Percentiles rank a stretch among this genome's conserved stretches.
These are phyloP conservation scores for Shiraia sp. DNA, from an alignment of 2,329 filamentous ascomycete species.

Conservation along the genomic window DNA sequence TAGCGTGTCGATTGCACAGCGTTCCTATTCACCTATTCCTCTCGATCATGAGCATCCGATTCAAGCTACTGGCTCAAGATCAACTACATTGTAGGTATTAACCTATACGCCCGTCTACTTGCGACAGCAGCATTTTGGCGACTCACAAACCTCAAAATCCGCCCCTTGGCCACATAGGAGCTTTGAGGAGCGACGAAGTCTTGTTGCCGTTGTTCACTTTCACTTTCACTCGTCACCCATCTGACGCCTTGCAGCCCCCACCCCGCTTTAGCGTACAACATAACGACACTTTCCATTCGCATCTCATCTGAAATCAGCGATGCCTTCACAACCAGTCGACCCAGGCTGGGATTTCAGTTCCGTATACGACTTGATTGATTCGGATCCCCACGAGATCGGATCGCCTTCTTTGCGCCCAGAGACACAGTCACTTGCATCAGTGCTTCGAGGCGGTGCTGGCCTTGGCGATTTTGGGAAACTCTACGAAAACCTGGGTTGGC, in stretches of 20 bases:
- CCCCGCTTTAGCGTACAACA: slow-evolving; percentile 15
- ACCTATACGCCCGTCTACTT: neutral
- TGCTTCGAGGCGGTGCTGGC: slow-evolving; percentile 19
- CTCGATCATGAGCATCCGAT: slow-evolving; percentile 37
- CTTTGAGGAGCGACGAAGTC: neutral
- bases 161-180: neutral
- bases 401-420: slow-evolving; percentile 21
- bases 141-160: neutral
- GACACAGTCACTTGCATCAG: slow-evolving; percentile 8
- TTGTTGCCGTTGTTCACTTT: neutral
- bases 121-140: neutral
- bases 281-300: neutral
- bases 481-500: slow-evolving; percentile 50
- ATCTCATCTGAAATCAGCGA: slow-evolving; percentile 11
- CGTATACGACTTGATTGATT: slow-evolving; percentile 48
- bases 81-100: slow-evolving; percentile 30
- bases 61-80: slow-evolving; percentile 33
- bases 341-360: slow-evolving; percentile 53
- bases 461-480: slow-evolving; percentile 54
- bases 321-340: slow-evolving; percentile 41
- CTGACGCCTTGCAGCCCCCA: slow-evolving; percentile 20
- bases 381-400: slow-evolving; percentile 22
- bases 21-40: slow-evolving; percentile 9
- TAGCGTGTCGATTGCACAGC: slow-evolving; percentile 12
- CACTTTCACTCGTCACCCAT: slow-evolving; percentile 5